These are phyloP conservation scores for Talaromyces islandicus DNA, from an alignment of 2,329 filamentous ascomycete genomes.

Conservation along the genomic window DNA sequence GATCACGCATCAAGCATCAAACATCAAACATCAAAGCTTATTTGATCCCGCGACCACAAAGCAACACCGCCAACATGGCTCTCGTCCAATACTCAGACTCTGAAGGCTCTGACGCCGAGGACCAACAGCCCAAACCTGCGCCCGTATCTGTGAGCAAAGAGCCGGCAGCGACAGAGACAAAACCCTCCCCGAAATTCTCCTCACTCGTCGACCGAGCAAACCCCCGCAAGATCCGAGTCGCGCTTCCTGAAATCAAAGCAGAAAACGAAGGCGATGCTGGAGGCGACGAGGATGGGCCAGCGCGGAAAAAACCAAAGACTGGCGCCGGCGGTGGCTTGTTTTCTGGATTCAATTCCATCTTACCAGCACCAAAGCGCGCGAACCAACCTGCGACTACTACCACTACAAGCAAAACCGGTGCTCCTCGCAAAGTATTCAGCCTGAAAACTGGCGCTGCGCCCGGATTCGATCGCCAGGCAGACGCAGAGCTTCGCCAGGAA, in stretches of 20 bases:
- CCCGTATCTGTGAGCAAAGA: conserved; percentile 9
- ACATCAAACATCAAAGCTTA: not conserved
- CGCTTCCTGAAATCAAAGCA: conserved; percentile 54
- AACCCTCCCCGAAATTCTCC: conserved; percentile 49
- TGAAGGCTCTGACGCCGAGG: conserved; percentile 60
- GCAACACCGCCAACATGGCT: conserved; percentile 50
- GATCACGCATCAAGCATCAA: not conserved
- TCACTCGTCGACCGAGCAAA: conserved; percentile 78
- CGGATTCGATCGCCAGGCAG: conserved; percentile 65
- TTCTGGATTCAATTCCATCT: conserved; percentile 75
- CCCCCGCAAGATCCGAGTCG: conserved; percentile 77
- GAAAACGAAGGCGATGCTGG: conserved; percentile 30
- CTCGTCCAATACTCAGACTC: conserved; percentile 82
- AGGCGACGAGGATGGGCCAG: conserved; percentile 50
- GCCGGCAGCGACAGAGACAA: conserved; percentile 18
- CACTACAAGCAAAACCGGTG: conserved; percentile 15
- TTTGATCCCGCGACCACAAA: not conserved
- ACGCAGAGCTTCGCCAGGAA: conserved; percentile 30
- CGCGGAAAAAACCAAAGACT: conserved; percentile 65
- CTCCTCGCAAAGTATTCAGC: conserved; percentile 56
- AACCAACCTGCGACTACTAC: conserved; percentile 10
- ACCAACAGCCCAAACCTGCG: conserved; percentile 23
- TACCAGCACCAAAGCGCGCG: conserved; percentile 71
- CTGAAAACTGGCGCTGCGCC: conserved; percentile 79
- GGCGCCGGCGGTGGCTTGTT: conserved; percentile 62